Evolutionary conservation across 169 alveolate genomes (phyloP).

Genomic region (Babesia divergens): DNA sequence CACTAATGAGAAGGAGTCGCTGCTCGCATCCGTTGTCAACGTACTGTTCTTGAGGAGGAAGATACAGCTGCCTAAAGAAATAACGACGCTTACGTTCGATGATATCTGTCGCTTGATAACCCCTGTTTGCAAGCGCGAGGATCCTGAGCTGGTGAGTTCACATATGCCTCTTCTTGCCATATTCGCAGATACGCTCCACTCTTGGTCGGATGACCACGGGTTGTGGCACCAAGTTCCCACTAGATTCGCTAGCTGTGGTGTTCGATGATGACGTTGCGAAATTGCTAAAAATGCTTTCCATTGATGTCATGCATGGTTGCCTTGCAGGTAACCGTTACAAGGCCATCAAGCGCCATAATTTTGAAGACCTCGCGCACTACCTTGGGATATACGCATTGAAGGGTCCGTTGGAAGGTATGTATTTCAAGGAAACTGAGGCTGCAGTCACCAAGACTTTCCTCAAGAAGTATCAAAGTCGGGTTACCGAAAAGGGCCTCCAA

Average conservation of each 20-base stretch:
- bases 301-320: slow-evolving; percentile 51
- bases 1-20: slow-evolving; percentile 33
- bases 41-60: slow-evolving; percentile 36
- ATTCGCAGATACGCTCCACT: slow-evolving; percentile 14
- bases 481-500: slow-evolving; percentile 15
- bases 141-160: slow-evolving; percentile 54
- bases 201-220: slow-evolving; percentile 15
- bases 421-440: slow-evolving; percentile 7
- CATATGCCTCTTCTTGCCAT: not conserved
- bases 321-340: slow-evolving; percentile 36
- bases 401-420: slow-evolving; percentile 10
- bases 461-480: not conserved
- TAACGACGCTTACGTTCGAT: not conserved
- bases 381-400: slow-evolving; percentile 9
- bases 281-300: slow-evolving; percentile 2
- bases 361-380: slow-evolving; percentile 25
- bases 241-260: slow-evolving; percentile 4
- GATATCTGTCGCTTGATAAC: not conserved
- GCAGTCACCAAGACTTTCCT: not conserved
- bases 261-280: slow-evolving; percentile 34
- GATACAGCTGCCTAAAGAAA: slow-evolving; percentile 19
- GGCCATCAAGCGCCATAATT: slow-evolving; percentile 20
- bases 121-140: slow-evolving; percentile 11
- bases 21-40: slow-evolving; percentile 33
- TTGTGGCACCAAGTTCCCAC: not conserved